A percentile compares a stretch with the other conserved stretches of the same genome.
phyloP scores from a whole-genome alignment of 495 filamentous ascomycete genomes.

The Aspergillus homomorphus region DNA sequence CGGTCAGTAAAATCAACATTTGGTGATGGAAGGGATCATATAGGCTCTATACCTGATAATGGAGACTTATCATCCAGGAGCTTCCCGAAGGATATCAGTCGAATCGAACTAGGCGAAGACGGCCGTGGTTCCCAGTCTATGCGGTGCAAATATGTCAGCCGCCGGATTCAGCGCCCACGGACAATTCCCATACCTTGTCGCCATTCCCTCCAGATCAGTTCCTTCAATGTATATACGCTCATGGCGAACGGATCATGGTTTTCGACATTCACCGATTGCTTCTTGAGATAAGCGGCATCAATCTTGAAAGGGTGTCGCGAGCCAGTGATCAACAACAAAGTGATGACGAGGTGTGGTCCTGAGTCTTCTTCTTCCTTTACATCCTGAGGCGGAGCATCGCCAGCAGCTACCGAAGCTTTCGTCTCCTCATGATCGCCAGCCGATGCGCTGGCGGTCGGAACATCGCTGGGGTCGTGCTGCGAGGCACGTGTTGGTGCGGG shows the following conservation, averaged over 20 bases:
- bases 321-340: conserved; percentile 74
- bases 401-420: conserved; percentile 24
- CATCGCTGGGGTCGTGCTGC: conserved; percentile 18
- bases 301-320: conserved; percentile 84
- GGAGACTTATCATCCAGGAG: conserved; percentile 81
- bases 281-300: conserved; percentile 78
- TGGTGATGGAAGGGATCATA: not conserved
- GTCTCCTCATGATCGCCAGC: conserved; percentile 35
- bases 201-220: conserved; percentile 89
- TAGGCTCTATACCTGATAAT: conserved; percentile 57
- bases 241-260: conserved; percentile 81
- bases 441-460: conserved; percentile 16
- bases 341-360: conserved; percentile 56
- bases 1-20: conserved; percentile 12
- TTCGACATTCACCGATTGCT: conserved; percentile 70
- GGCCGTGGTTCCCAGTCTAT: conserved; percentile 84
- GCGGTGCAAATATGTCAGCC: not conserved
- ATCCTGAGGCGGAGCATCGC: conserved; percentile 29
- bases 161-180: not conserved
- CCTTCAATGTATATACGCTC: conserved; percentile 87
- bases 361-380: conserved; percentile 43
- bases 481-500: conserved; percentile 20
- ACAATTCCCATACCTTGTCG: conserved; percentile 53
- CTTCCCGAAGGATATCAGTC: conserved; percentile 85
- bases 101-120: conserved; percentile 76